Percentiles rank a stretch among this genome's conserved stretches.
Evolutionary conservation across 2,329 filamentous ascomycete species (phyloP).

Genomic region (Sporothrix pallida): DNA sequence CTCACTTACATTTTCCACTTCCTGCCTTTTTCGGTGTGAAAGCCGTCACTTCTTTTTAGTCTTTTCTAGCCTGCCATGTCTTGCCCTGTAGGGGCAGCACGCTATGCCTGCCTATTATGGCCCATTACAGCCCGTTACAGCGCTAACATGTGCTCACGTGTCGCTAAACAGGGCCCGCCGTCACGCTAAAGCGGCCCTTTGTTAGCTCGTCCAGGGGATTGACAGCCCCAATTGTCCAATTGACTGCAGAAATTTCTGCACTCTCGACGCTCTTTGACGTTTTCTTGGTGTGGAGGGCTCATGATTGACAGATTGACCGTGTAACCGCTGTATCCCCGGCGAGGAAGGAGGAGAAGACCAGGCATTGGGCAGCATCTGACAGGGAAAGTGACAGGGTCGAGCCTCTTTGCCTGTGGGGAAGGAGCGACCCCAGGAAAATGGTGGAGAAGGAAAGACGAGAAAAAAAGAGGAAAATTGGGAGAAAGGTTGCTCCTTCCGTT

Average conservation of each 20-base stretch:
- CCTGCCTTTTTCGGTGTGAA: conserved; percentile 2
- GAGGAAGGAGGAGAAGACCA: neutral
- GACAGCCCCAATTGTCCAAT: neutral
- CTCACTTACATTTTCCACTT: neutral
- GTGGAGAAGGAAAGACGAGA: conserved; percentile 8
- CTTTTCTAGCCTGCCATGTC: neutral
- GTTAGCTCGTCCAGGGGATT: neutral
- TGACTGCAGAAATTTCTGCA: neutral
- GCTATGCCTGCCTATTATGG: neutral
- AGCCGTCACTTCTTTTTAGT: neutral
- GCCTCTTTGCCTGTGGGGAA: neutral
- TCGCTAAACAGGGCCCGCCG: neutral
- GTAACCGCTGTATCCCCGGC: conserved; percentile 21
- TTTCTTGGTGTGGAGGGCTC: neutral
- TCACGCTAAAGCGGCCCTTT: neutral
- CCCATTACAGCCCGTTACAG: no score
- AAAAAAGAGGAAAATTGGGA: neutral
- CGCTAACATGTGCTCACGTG: conserved; percentile 23
- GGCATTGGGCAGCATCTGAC: neutral
- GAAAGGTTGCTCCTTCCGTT: neutral
- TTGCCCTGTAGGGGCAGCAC: neutral
- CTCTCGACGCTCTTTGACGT: neutral
- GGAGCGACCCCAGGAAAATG: conserved; percentile 15
- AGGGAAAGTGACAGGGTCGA: neutral
- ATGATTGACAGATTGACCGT: neutral